Evolutionary conservation across 495 filamentous ascomycete species (phyloP), one percentile per base, ranked within the genome.

Genomic region (Pyrenopolyporus hunteri): DNA sequence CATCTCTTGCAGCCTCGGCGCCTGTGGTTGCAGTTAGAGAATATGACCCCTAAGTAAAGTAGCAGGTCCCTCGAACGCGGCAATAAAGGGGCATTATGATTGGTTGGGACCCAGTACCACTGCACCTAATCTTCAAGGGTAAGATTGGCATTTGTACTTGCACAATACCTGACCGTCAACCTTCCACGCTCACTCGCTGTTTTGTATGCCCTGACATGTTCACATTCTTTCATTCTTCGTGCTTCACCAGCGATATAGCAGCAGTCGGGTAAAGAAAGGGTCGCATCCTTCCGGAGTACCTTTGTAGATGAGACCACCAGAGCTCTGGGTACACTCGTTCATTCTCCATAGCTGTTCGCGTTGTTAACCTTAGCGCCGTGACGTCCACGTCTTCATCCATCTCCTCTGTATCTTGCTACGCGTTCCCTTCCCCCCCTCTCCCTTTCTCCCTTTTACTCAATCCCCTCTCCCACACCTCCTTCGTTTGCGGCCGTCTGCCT

Each of bases 201-300:
- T 66, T 66, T 60, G 51, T 25, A 66, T 65, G 35, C 50, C 26
- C 50, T 66, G 50, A 37, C 51, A 32, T 50, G 14, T 59, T 59
- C 51, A n/a, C n/a, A n/a, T n/a, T n/a, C n/a, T n/a, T n/a, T n/a
- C n/a, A n/a, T n/a, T n/a, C 37, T 36, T 64, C 32, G 40, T 64
- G 54, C 48, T 50, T 59, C 48, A 50, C 25, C 37, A 46, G 20
- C 31, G n/a, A n/a, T 29, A 51, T 51, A 46, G 23, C 37, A 36
- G 48, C 40, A 16, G 43, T 40, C 42, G 48, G 44, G 20, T 48
- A 29, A 46, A 11, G 16, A 47, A 33, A 64, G 40, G 39, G 53
- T 58, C 28, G 14, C 47, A 64, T 64, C 49, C 45, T 33, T 35
- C 29, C 56, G 58, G 22, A 33, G 51, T 42, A 57, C 50, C 44